These are phyloP conservation scores for Musa acuminata DNA, from an alignment of 176 grass and related monocot species.

Conservation along the genomic window DNA sequence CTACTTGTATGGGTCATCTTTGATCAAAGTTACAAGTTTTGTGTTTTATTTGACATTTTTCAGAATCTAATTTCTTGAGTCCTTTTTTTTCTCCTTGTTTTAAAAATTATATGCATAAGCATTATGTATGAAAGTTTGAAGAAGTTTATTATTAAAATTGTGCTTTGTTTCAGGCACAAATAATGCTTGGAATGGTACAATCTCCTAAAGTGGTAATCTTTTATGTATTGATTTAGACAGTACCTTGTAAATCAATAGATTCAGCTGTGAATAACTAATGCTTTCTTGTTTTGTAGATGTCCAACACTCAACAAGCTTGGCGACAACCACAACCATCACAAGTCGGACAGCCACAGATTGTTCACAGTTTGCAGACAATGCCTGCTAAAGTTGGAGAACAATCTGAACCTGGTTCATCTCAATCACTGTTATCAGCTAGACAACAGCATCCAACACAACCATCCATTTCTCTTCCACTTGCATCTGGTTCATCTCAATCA, in stretches of 20 bases:
- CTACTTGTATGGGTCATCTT: background rate
- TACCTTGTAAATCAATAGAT: background rate
- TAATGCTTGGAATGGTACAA: constrained; percentile 97
- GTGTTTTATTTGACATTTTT: background rate
- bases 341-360: constrained; percentile 23
- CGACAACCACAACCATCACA: constrained; percentile 42
- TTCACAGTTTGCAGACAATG: constrained; percentile 24
- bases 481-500: constrained; percentile 28
- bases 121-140: constrained; percentile 6
- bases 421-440: constrained; percentile 32
- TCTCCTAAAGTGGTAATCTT: constrained; percentile 63
- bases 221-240: constrained; percentile 3
- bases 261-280: constrained; percentile 5
- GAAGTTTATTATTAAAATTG: background rate
- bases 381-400: constrained; percentile 30
- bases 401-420: constrained; percentile 30
- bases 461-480: constrained; percentile 35
- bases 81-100: background rate
- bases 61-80: background rate
- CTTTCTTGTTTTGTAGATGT: constrained; percentile 24
- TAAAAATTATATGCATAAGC: background rate
- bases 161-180: constrained; percentile 58
- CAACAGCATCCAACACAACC: constrained; percentile 32
- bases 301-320: constrained; percentile 28
- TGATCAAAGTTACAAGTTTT: background rate